Percentiles rank a stretch among this genome's conserved stretches.
phyloP scores from a whole-genome alignment of 2,329 filamentous ascomycete species.

The Plenodomus biglobosus region DNA sequence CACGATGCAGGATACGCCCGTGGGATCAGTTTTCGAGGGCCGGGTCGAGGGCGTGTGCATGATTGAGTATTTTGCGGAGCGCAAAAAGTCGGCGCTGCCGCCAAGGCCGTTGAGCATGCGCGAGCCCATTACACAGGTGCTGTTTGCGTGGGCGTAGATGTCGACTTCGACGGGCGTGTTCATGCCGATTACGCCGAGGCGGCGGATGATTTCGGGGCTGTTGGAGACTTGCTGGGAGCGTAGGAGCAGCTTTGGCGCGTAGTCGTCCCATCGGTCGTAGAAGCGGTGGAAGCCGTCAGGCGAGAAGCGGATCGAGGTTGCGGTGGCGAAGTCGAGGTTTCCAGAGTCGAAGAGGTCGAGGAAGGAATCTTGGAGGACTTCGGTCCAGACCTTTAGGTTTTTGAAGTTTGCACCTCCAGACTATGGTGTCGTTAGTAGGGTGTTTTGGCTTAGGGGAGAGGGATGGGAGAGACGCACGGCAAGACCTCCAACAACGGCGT shows the following conservation, averaged over 20 bases:
- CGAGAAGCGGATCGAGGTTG: constrained; percentile 87
- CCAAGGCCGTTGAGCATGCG: constrained; percentile 87
- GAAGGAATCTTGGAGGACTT: constrained; percentile 91
- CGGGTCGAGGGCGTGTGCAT: constrained; percentile 88
- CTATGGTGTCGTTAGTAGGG: constrained; percentile 9
- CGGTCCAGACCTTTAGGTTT: constrained; percentile 90
- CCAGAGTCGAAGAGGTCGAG: constrained; percentile 89
- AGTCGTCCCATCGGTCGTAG: constrained; percentile 80
- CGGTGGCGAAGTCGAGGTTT: constrained; percentile 84
- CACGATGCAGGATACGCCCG: constrained; percentile 84
- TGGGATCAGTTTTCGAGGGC: constrained; percentile 78
- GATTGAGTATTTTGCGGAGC: constrained; percentile 79
- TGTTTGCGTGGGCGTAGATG: constrained; percentile 93
- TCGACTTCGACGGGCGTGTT: constrained; percentile 94
- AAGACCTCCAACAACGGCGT: constrained; percentile 84
- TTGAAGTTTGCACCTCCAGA: constrained; percentile 74
- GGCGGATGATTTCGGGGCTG: constrained; percentile 85
- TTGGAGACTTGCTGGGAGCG: constrained; percentile 88
- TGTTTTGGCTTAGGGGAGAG: neutral
- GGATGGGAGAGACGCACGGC: constrained; percentile 44
- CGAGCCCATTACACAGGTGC: constrained; percentile 83
- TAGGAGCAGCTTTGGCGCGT: constrained; percentile 79
- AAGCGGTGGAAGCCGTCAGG: constrained; percentile 89
- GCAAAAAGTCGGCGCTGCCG: constrained; percentile 79
- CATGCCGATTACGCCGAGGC: constrained; percentile 88